Evolutionary conservation across 2,329 filamentous ascomycete genomes (phyloP).

Genomic region (Fusarium sp.): DNA sequence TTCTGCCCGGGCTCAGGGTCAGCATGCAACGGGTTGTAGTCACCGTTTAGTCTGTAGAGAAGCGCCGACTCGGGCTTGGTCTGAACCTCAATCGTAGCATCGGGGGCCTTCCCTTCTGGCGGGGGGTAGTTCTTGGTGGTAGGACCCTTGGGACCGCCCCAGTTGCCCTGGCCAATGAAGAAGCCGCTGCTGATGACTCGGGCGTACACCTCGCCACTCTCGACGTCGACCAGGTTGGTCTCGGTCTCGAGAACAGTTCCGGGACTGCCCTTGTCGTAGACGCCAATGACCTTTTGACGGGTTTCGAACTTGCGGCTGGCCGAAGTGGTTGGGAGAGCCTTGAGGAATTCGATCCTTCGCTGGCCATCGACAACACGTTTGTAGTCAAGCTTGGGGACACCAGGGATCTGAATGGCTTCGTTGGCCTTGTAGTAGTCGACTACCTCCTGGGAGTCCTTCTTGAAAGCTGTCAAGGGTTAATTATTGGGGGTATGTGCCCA

Average conservation of each 20-base stretch:
- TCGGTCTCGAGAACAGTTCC: conserved; percentile 55
- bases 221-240: conserved; percentile 56
- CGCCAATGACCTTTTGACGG: conserved; percentile 57
- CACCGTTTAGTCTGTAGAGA: conserved; percentile 61
- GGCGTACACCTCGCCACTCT: conserved; percentile 55
- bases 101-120: conserved; percentile 53
- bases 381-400: conserved; percentile 57
- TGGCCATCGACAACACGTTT: conserved; percentile 59
- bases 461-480: conserved; percentile 52
- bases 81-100: conserved; percentile 55
- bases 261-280: conserved; percentile 58
- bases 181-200: conserved; percentile 58
- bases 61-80: conserved; percentile 57
- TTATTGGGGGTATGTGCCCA: background rate
- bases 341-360: conserved; percentile 56
- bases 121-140: conserved; percentile 50
- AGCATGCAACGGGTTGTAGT: conserved; percentile 64
- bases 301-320: conserved; percentile 57
- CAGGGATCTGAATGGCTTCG: conserved; percentile 55
- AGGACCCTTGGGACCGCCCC: conserved; percentile 58
- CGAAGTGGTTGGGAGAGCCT: conserved; percentile 54
- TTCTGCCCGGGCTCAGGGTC: conserved; percentile 58
- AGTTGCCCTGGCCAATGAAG: conserved; percentile 62
- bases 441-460: conserved; percentile 61
- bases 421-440: conserved; percentile 57